These are phyloP conservation scores for Musa balbisiana DNA, from an alignment of 202 grass and related monocot genomes.

Conservation along the genomic window DNA sequence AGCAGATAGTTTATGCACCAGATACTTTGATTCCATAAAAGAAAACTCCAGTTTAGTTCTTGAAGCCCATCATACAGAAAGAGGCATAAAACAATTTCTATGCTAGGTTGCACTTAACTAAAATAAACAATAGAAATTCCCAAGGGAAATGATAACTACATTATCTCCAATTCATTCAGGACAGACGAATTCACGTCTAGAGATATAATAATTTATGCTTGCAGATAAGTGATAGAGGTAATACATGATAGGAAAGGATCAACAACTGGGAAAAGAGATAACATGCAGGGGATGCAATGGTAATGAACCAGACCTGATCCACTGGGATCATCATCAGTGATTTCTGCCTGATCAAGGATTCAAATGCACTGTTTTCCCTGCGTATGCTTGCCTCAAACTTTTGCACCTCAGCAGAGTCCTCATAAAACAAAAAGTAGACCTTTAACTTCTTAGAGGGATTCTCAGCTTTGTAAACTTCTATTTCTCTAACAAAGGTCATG, in stretches of 20 bases:
- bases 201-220: neutral
- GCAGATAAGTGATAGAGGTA: neutral
- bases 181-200: neutral
- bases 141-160: neutral
- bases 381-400: conserved; percentile 89
- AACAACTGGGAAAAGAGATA: neutral
- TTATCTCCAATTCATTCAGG: too few species aligned
- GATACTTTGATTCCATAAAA: too few species aligned
- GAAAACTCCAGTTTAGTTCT: too few species aligned
- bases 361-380: conserved; percentile 86
- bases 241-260: neutral
- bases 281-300: neutral
- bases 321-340: conserved; percentile 95
- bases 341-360: conserved; percentile 92
- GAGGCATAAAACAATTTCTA: too few species aligned
- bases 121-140: neutral
- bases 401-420: conserved; percentile 86
- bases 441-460: conserved; percentile 60
- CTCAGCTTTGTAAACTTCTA: conserved; percentile 92
- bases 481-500: conserved; percentile 85
- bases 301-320: conserved; percentile 65
- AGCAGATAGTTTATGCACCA: too few species aligned
- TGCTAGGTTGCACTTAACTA: neutral
- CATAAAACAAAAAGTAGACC: conserved; percentile 95
- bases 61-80: too few species aligned